Base-by-base conservation (phyloP, 176 grass and related monocot genomes). In the Juncus effusus region DNA sequence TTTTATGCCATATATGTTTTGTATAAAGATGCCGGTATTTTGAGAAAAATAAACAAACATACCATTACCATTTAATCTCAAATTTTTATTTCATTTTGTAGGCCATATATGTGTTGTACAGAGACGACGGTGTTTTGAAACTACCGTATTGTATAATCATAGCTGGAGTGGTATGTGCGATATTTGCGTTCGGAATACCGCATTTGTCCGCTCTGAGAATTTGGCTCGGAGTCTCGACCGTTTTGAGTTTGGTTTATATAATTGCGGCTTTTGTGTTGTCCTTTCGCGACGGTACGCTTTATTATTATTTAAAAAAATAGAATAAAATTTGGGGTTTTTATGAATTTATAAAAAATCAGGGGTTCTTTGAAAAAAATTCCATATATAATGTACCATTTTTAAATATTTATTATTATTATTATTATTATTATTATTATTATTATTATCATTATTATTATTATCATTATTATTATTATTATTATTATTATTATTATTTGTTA, bases 111-210 rank as follows among this genome's bases (percentile, higher is more conserved):
- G 83, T 82, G 8, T 84, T 99, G 54, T 99, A 80, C 55, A 77
- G 85, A 76, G 94, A 80, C 51, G 94, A 89, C 5, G 85, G 61
- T 12, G 47, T 36, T 51, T 78, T 99, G 67, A 99, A 93, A 69
- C 94, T 99, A 65, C 94, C 94, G 6, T 99, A 99, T 72, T 99
- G 88, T 69, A 99, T 99, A 75, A 78, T 64, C 55, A 84, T 93
- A 71, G 82, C 80, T 13, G 94, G 94, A 51, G 74, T 86, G 64
- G 65, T 93, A 54, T 99, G 94, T 61, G 94, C 94, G 60, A 72
- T 99, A 63, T 99, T 93, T 78, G 94, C 88, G 42, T 89, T 92
- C 64, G 94, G 85, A 56, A 87, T 99, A 63, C 94, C 94, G 38
- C 84, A 92, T 69, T 63, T 99, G 50, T 99, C 94, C 53, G 94